Conservation (phyloP, 2,329 filamentous ascomycete genomes). For the Lasiodiplodia citricola region DNA sequence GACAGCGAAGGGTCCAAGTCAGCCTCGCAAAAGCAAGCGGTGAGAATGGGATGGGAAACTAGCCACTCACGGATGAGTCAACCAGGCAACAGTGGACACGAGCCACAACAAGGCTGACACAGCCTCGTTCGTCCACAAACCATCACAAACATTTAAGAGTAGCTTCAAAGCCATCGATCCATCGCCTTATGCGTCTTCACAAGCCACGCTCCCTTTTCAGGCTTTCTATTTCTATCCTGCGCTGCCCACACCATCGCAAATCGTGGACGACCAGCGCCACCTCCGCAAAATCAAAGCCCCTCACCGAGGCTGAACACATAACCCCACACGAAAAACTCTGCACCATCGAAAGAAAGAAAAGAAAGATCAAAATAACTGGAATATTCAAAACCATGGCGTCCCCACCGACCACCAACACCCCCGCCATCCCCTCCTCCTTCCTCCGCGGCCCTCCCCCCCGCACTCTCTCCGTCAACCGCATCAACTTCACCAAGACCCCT, state of each 20-base stretch:
- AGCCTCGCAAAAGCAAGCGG: not conserved
- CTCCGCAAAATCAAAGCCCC: not conserved
- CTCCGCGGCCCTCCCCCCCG: conserved; percentile 50
- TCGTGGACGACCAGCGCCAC: not conserved
- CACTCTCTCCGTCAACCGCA: conserved; percentile 53
- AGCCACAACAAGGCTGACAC: conserved; percentile 7
- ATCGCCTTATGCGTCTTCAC: not conserved
- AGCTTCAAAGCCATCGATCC: not conserved
- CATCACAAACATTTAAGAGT: not conserved
- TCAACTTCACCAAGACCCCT: conserved; percentile 58
- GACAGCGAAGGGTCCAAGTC: not conserved
- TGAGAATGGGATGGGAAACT: not conserved
- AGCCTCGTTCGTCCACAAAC: not conserved
- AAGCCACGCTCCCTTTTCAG: not conserved
- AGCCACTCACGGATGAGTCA: not conserved
- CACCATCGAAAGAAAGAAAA: not conserved
- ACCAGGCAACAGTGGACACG: conserved; percentile 17
- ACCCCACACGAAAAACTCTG: not conserved
- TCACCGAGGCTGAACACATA: not conserved
- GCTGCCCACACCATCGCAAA: not conserved
- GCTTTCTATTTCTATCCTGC: not conserved
- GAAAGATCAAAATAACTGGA: not conserved
- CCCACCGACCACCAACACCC: not conserved
- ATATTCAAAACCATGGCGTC: not conserved
- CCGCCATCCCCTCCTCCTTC: conserved; percentile 51